Base-by-base conservation (phyloP, 1,284 basidiomycete genomes). In the Sporisorium exsertum region DNA sequence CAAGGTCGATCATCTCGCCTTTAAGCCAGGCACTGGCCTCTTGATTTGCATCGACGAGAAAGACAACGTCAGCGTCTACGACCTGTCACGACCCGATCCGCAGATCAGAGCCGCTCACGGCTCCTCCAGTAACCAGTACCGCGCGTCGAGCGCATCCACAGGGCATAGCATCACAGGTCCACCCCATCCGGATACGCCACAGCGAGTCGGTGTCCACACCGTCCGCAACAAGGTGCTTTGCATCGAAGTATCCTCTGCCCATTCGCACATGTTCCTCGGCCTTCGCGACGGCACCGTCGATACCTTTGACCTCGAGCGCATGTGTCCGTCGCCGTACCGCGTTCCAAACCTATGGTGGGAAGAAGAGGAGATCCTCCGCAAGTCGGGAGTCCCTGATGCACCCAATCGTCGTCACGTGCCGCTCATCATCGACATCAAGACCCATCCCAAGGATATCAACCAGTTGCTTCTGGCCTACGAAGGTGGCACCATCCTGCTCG, bases 371-470 rank as follows among this genome's bases (percentile, higher is more conserved):
- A 89, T 91, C 18, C 61, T 82, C 4, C 81, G 82, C 53, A 87
- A 90, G 12, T 90, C 88, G 55, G 90, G 91, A 7, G 87, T 91
- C 33, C 88, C 89, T 1, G 87, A 87, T 18, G 85, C 88, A 5
- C 85, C 86, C 9, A 86, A 83, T 37, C 85, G 87, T 5, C 53
- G 87, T 7, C 88, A 88, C 59, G 76, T 80, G 1, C 82, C 82
- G 2, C 64, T 84, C 32, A 79, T 84, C 47, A 79, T 84, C 53
- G 81, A 84, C 45, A 81, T 84, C 58, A 67, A 78, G 6, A 87
- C 90, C 20, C 93, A 95, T 85, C 94, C 94, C 2, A 88, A 92
- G 62, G 91, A 96, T 81, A 85, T 95, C 45, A 93, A 94, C 82
- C 87, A 92, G 20, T 79, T 95, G 9, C 91, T 96, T 54, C 87